phyloP scores from a whole-genome alignment of 2,329 filamentous ascomycete species.

The Alternaria angustiovoidea region DNA sequence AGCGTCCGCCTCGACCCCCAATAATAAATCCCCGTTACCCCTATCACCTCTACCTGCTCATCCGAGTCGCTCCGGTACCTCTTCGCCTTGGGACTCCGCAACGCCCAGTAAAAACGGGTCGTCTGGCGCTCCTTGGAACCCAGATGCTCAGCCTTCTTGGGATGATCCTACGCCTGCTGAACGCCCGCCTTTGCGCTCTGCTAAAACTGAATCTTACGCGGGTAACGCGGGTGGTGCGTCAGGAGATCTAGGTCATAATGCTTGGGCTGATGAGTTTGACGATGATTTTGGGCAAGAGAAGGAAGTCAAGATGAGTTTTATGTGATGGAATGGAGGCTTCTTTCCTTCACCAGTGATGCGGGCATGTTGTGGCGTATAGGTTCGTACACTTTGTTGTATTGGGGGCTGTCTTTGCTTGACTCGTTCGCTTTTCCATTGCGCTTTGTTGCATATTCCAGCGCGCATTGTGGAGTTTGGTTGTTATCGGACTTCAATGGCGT shows the following conservation, averaged over 20 bases:
- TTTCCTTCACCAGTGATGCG: not conserved
- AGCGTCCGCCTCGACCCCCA: slow-evolving; percentile 19
- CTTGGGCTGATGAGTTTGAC: slow-evolving; percentile 58
- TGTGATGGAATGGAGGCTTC: slow-evolving; percentile 21
- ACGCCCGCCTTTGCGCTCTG: slow-evolving; percentile 40
- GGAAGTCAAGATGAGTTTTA: slow-evolving; percentile 60
- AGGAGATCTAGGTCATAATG: slow-evolving; percentile 51
- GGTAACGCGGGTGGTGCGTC: not conserved
- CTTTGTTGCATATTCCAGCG: slow-evolving; percentile 5
- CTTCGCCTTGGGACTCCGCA: slow-evolving; percentile 17
- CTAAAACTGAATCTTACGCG: slow-evolving; percentile 35
- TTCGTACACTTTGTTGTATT: not conserved
- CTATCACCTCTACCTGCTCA: slow-evolving; percentile 1
- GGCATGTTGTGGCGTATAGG: not conserved
- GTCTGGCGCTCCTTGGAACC: not conserved
- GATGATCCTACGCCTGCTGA: slow-evolving; percentile 28
- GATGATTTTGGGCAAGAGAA: slow-evolving; percentile 57
- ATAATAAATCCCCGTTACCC: slow-evolving; percentile 7
- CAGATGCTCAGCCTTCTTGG: slow-evolving; percentile 17
- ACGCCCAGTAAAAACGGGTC: not conserved
- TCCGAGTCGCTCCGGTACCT: slow-evolving; percentile 10
- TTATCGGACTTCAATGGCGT: not conserved
- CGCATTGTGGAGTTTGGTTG: not conserved
- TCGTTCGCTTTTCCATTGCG: not conserved
- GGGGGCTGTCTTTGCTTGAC: not conserved